Evolutionary conservation across 2,329 filamentous ascomycete species (phyloP).

Genomic region (Tolypocladium guangdongense): DNA sequence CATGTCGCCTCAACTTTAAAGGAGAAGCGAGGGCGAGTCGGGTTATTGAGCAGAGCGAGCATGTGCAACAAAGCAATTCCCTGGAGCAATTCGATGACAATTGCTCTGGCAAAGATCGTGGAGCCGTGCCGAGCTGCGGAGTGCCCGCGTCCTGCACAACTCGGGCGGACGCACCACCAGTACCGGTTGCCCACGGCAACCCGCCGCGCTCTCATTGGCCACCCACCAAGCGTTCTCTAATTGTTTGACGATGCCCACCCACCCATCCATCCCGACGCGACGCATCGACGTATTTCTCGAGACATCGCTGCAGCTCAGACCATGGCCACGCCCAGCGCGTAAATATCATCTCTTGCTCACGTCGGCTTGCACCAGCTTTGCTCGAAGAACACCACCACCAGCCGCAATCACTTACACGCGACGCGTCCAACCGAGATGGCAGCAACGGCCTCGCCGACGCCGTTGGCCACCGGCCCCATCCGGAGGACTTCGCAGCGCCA

Average conservation of each 20-base stretch:
- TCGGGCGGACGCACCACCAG: neutral
- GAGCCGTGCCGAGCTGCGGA: neutral
- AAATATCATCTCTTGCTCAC: constrained; percentile 19
- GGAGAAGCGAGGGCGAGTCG: neutral
- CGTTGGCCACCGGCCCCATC: constrained; percentile 38
- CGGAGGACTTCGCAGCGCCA: constrained; percentile 47
- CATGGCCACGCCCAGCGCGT: constrained; percentile 30
- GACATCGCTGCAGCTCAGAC: constrained; percentile 15
- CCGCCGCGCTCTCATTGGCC: constrained; percentile 18
- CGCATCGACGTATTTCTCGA: constrained; percentile 6
- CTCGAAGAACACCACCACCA: neutral
- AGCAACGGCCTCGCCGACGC: constrained; percentile 43
- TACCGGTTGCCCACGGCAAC: constrained; percentile 21
- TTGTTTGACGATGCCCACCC: neutral
- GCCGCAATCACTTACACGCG: constrained; percentile 2
- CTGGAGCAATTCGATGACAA: neutral
- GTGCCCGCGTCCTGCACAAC: neutral
- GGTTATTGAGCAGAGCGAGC: too few species aligned
- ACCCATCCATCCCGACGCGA: neutral
- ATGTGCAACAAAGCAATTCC: neutral
- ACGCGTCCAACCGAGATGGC: constrained; percentile 29
- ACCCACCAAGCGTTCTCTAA: neutral
- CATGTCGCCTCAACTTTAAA: constrained; percentile 1
- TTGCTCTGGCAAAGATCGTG: neutral
- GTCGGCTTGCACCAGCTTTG: neutral